A percentile compares a stretch with the other conserved stretches of the same genome.
Evolutionary conservation across 2,329 filamentous ascomycete species (phyloP).

Genomic region (Pestalotiopsis sp.): DNA sequence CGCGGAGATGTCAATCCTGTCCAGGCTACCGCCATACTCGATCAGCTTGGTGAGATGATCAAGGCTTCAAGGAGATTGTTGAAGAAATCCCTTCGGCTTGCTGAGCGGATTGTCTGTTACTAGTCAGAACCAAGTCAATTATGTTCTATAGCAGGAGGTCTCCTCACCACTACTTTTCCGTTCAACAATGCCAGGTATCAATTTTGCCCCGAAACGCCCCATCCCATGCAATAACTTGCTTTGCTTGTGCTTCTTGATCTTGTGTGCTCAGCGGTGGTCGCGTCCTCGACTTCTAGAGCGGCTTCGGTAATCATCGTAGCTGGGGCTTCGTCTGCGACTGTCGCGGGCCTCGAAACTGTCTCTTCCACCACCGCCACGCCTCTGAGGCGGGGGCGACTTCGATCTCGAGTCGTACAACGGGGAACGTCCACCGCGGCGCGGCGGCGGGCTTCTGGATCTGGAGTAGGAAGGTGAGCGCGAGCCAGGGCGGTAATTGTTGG

Average conservation of each 20-base stretch:
- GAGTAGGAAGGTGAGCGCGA: constrained; percentile 46
- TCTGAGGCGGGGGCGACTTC: constrained; percentile 34
- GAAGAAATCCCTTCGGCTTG: too few relatives aligned
- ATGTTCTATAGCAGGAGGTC: not conserved
- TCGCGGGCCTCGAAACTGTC: constrained; percentile 25
- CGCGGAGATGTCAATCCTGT: too few relatives aligned
- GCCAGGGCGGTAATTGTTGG: constrained; percentile 63
- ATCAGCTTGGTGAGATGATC: too few relatives aligned
- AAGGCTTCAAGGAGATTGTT: too few relatives aligned
- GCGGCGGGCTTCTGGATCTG: constrained; percentile 27
- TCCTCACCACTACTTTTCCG: not conserved
- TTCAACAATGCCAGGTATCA: constrained; percentile 9
- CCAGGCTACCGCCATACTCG: too few relatives aligned
- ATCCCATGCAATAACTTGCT: not conserved
- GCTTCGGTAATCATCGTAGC: constrained; percentile 45
- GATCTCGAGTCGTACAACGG: constrained; percentile 49
- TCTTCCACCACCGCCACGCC: constrained; percentile 31
- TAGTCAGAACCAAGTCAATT: not conserved
- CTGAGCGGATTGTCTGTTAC: too few relatives aligned
- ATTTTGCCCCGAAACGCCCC: constrained; percentile 3
- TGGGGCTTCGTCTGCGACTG: constrained; percentile 45
- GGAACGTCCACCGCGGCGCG: constrained; percentile 42
- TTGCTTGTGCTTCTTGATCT: not conserved
- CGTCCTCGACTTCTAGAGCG: constrained; percentile 40
- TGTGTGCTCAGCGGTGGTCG: constrained; percentile 29